A percentile compares a stretch with the other conserved stretches of the same genome.
Evolutionary conservation across 306 rosid species (phyloP).

Genomic region (Casuarina cunninghamiana): DNA sequence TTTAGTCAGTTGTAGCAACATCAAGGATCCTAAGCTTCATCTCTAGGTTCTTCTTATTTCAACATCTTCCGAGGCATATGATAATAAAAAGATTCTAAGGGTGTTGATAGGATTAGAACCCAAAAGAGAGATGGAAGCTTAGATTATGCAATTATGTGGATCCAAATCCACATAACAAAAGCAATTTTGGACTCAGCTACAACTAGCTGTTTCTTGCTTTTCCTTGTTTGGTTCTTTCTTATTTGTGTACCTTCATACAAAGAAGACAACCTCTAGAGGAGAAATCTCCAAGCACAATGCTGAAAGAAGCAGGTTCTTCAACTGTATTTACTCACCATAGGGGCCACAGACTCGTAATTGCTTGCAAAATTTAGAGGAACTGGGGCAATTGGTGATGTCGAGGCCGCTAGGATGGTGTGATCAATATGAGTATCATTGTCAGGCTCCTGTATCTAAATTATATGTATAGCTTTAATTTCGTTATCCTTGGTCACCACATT

Average conservation of each 20-base stretch:
- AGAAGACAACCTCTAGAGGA: conserved; percentile 4
- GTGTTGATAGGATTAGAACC: conserved; percentile 14
- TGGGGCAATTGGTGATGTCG: conserved; percentile 36
- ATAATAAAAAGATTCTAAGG: conserved; percentile 20
- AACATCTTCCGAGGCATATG: conserved; percentile 18
- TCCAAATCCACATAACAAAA: conserved; percentile 15
- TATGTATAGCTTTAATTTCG: conserved; percentile 31
- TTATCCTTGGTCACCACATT: conserved; percentile 39
- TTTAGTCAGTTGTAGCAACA: conserved; percentile 52
- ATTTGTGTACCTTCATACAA: conserved; percentile 27
- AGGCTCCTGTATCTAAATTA: conserved; percentile 19
- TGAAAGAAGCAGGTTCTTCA: conserved; percentile 22
- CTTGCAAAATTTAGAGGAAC: conserved; percentile 36
- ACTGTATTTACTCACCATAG: conserved; percentile 28
- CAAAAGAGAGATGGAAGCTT: conserved; percentile 20
- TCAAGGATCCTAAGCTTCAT: conserved; percentile 13
- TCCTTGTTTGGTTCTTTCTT: background rate
- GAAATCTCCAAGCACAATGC: background rate
- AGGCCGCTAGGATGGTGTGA: conserved; percentile 42
- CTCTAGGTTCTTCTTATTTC: background rate
- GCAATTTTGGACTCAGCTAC: conserved; percentile 16
- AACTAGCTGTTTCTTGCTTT: conserved; percentile 4
- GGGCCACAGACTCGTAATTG: conserved; percentile 29
- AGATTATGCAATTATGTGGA: conserved; percentile 13
- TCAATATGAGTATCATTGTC: conserved; percentile 35